Evolutionary conservation across 1,284 basidiomycete species (phyloP).

Genomic region (Bjerkandera adusta): DNA sequence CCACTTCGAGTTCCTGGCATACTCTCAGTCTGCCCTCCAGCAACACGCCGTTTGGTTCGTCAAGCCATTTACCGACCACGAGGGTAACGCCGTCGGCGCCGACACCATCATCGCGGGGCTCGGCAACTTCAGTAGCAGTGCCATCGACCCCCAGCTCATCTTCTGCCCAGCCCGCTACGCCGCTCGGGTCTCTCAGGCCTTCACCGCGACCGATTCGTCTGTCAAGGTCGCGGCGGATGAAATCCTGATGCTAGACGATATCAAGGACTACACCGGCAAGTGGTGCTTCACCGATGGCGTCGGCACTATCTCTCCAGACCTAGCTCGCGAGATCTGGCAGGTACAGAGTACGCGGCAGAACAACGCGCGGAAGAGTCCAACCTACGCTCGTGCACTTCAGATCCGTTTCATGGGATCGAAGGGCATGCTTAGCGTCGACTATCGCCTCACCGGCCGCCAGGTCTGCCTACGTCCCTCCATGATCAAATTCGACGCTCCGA

Average conservation of each 20-base stretch:
- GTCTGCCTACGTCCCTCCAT: conserved; percentile 71
- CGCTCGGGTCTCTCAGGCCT: conserved; percentile 69
- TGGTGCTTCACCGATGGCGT: conserved; percentile 69
- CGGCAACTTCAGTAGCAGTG: conserved; percentile 48
- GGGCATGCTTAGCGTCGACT: conserved; percentile 69
- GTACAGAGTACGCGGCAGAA: conserved; percentile 39
- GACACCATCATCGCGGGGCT: conserved; percentile 47
- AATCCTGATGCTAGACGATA: conserved; percentile 44
- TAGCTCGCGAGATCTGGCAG: conserved; percentile 53
- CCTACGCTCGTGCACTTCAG: conserved; percentile 51
- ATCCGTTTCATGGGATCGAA: conserved; percentile 62
- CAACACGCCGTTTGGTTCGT: conserved; percentile 61
- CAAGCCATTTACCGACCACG: conserved; percentile 39
- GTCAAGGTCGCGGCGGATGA: conserved; percentile 52
- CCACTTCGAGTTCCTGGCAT: conserved; percentile 55
- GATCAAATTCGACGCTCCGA: conserved; percentile 67
- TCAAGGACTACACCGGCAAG: conserved; percentile 28
- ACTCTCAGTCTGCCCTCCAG: conserved; percentile 53
- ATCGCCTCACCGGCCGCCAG: conserved; percentile 45
- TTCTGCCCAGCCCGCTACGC: conserved; percentile 68
- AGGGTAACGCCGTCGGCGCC: conserved; percentile 37
- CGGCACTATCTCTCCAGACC: conserved; percentile 58
- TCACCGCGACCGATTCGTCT: conserved; percentile 67
- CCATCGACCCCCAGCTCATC: conserved; percentile 45
- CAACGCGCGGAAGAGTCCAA: conserved; percentile 32